A percentile compares a stretch with the other conserved stretches of the same genome.
Conservation (phyloP, 192 early-diverging fungal species). For the Coemansia sp. region DNA sequence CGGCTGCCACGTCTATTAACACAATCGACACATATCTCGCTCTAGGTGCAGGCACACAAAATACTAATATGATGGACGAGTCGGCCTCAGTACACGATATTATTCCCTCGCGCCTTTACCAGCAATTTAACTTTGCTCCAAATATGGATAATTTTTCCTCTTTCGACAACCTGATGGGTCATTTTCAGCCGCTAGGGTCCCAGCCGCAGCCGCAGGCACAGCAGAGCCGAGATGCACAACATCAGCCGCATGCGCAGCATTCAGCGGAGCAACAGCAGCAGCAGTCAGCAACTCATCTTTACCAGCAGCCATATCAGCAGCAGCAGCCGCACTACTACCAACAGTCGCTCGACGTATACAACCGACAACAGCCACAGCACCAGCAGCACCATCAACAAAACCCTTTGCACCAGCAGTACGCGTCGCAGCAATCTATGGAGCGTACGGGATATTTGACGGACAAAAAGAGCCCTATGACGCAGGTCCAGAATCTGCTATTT, state of each 20-base stretch:
- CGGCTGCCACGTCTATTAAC: slow-evolving; percentile 16
- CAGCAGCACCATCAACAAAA: slow-evolving; percentile 3
- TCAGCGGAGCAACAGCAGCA: not conserved
- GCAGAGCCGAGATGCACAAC: slow-evolving; percentile 9
- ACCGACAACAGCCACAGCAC: slow-evolving; percentile 3
- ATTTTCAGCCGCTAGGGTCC: slow-evolving; percentile 18
- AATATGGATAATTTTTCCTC: slow-evolving; percentile 42
- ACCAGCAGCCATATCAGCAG: not conserved
- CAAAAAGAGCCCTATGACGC: not conserved
- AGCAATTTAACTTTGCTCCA: slow-evolving; percentile 19
- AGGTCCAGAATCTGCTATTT: slow-evolving; percentile 16
- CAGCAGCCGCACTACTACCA: not conserved
- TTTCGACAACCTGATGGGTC: slow-evolving; percentile 22
- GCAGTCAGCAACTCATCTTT: no score
- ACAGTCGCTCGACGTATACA: not conserved
- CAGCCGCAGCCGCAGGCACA: slow-evolving; percentile 8
- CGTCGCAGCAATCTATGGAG: not conserved
- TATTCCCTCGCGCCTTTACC: slow-evolving; percentile 22
- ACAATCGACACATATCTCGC: not conserved
- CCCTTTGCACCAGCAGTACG: not conserved
- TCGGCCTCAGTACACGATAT: slow-evolving; percentile 17
- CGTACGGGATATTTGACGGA: not conserved
- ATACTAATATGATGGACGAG: slow-evolving; percentile 25
- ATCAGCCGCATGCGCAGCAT: not conserved
- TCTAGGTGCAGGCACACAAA: not conserved